Evolutionary conservation across 306 rosid species (phyloP), one percentile per base, ranked within the genome.

Genomic region (Trichosanthes cucumerina): DNA sequence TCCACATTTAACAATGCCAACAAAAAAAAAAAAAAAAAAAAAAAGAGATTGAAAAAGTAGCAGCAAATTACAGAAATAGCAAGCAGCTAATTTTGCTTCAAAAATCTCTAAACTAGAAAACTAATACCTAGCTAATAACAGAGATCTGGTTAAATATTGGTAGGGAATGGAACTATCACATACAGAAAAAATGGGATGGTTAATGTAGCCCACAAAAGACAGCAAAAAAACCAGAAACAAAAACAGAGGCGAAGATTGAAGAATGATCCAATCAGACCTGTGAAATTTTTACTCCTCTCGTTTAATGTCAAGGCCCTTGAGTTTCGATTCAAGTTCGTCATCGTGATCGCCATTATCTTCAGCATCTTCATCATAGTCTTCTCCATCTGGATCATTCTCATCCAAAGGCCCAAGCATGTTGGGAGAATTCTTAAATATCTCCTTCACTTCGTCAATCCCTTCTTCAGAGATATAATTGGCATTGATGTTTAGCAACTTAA

Each of bases 331-430:
- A 81, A 89, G 77, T 80, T 89, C 93, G 24, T 47, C 65, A 47
- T 83, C 87, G 6, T 82, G 79, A 53, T 82, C 88, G 2, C 60
- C 83, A 59, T 82, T 83, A 58, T 84, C 89, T 31, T 84, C 91
- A 63, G 81, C 88, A 46, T 86, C 88, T 7, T 81, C 88, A 26
- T 84, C 89, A 54, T 50, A 10, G 49, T 89, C 91, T 82, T 86
- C 91, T 12, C 93, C 93, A 7, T 89, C 91, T n/a, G 93, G 93
- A 63, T 87, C 83, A 62, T 89, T 89, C 77, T 89, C 93, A 84
- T 89, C 93, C 91, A 89, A 80, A 71, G 88, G 86, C 50, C 91
- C 91, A 49, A 89, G 84, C 81, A 78, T 19, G 18, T 80, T 78
- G 43, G 89, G 91, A 47, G 84, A 81, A 65, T 72, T 84, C 86